phyloP scores from a whole-genome alignment of 2,329 filamentous ascomycete genomes.

The Dactylellina sp. region DNA sequence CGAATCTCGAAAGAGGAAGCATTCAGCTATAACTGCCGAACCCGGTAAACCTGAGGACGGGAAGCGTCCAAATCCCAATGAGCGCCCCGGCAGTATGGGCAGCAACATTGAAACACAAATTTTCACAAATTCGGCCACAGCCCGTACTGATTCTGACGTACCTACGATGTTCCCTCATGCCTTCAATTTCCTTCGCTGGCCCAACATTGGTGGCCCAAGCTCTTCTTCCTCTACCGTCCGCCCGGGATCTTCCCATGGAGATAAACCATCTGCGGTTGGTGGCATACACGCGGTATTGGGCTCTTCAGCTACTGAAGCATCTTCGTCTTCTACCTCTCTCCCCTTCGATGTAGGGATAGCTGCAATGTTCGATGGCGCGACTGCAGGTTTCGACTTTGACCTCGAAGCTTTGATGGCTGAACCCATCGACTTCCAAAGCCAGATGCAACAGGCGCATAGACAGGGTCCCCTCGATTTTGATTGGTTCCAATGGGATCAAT shows the following conservation, averaged over 20 bases:
- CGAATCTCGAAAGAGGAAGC: slow-evolving; percentile 55
- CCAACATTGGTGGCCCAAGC: slow-evolving; percentile 37
- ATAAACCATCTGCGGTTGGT: slow-evolving; percentile 18
- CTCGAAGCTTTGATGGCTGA: slow-evolving; percentile 59
- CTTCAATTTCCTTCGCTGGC: slow-evolving; percentile 55
- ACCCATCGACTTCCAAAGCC: slow-evolving; percentile 59
- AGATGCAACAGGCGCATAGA: slow-evolving; percentile 59
- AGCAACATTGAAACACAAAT: slow-evolving; percentile 14
- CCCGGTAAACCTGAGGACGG: slow-evolving; percentile 44
- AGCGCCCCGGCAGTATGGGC: slow-evolving; percentile 32
- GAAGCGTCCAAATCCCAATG: slow-evolving; percentile 46
- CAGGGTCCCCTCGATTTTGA: slow-evolving; percentile 60
- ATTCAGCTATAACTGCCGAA: slow-evolving; percentile 40
- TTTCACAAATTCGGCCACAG: slow-evolving; percentile 15
- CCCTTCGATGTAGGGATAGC: slow-evolving; percentile 34
- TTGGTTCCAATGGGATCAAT: slow-evolving; percentile 60
- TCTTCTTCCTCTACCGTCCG: slow-evolving; percentile 17
- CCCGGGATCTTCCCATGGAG: slow-evolving; percentile 45
- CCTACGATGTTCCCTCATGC: slow-evolving; percentile 51
- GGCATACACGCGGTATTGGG: slow-evolving; percentile 18
- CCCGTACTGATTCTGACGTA: slow-evolving; percentile 21
- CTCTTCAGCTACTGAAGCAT: slow-evolving; percentile 32
- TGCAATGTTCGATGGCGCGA: slow-evolving; percentile 44
- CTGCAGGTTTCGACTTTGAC: slow-evolving; percentile 58
- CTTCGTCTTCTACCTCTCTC: slow-evolving; percentile 11